Evolutionary conservation across 805 yeast species (phyloP).

Genomic region (Schizosaccharomyces lindneri): DNA sequence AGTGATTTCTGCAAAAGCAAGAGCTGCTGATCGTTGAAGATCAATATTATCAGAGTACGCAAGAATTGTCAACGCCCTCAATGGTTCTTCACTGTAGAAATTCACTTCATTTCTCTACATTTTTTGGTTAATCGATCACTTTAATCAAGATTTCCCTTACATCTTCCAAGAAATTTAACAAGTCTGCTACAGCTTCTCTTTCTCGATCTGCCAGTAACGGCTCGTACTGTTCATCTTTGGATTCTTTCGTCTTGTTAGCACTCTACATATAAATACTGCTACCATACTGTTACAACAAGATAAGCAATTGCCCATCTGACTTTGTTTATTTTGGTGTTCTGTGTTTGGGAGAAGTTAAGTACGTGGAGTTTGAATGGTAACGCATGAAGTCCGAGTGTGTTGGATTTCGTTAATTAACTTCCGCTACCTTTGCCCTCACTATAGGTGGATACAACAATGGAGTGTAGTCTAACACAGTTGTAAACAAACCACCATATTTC

Average conservation of each 20-base stretch:
- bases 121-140: conserved; percentile 13
- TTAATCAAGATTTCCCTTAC: conserved; percentile 11
- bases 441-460: too few relatives aligned
- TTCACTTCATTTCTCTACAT: conserved; percentile 49
- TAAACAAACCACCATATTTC: too few relatives aligned
- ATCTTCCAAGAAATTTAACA: conserved; percentile 73
- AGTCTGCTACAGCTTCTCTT: conserved; percentile 80
- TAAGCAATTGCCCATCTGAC: conserved; percentile 1
- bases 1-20: conserved; percentile 95
- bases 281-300: not conserved
- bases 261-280: not conserved
- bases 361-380: too few relatives aligned
- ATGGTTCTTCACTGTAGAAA: conserved; percentile 58
- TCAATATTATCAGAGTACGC: conserved; percentile 90
- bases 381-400: too few relatives aligned
- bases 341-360: not conserved
- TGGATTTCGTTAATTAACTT: too few relatives aligned
- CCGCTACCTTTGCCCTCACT: too few relatives aligned
- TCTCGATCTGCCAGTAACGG: conserved; percentile 85
- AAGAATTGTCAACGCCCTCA: conserved; percentile 70
- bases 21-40: conserved; percentile 85
- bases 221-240: conserved; percentile 28
- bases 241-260: not conserved
- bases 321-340: not conserved
- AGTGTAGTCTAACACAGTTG: too few relatives aligned